Conservation (phyloP, 2,329 filamentous ascomycete species). For the Colletotrichum gigasporum region DNA sequence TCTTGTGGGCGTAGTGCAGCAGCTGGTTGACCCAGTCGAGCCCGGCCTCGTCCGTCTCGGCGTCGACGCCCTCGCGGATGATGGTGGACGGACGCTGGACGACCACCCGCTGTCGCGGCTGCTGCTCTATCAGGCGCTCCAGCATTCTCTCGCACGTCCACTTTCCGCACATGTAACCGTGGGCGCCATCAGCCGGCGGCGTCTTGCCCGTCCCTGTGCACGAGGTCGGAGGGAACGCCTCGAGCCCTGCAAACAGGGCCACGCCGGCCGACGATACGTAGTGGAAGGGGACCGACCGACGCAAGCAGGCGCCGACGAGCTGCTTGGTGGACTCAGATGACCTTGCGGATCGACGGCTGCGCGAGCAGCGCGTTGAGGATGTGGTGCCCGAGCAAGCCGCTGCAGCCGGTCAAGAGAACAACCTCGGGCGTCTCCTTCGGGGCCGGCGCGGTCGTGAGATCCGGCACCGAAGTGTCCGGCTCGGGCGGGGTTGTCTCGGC, state of each 20-base stretch:
- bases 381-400: background rate
- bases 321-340: background rate
- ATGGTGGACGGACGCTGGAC: background rate
- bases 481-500: background rate
- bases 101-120: background rate
- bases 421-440: background rate
- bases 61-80: background rate
- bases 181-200: background rate
- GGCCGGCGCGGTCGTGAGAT: background rate
- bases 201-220: background rate
- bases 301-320: background rate
- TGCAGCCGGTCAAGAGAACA: background rate
- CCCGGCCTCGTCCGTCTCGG: background rate
- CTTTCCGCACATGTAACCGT: background rate
- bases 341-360: background rate
- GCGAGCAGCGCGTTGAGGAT: background rate
- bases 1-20: background rate
- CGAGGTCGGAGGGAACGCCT: background rate
- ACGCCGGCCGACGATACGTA: background rate
- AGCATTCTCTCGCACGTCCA: background rate
- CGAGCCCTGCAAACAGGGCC: background rate
- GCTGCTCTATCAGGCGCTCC: background rate
- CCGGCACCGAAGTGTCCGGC: background rate
- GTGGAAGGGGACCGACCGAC: background rate
- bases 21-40: background rate